A percentile compares a stretch with the other conserved stretches of the same genome.
Conservation (phyloP, 2,329 filamentous ascomycete genomes). For the Neofusicoccum kwambonambiense region DNA sequence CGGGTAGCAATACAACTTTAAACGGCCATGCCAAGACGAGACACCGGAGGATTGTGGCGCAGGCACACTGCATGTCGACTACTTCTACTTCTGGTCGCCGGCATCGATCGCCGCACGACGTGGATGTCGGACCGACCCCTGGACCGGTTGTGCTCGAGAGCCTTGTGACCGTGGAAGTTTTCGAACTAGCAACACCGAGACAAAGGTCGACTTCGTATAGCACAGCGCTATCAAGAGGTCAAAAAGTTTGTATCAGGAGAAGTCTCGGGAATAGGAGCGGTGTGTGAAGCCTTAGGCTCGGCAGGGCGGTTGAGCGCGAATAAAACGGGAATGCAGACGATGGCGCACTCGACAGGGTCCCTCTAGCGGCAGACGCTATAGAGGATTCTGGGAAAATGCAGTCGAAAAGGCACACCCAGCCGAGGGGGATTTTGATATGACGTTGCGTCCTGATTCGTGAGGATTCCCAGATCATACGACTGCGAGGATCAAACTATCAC, state of each 20-base stretch:
- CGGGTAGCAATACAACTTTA: not conserved
- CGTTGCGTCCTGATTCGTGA: not conserved
- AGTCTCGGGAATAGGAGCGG: not conserved
- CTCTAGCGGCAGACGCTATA: not conserved
- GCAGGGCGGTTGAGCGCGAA: not conserved
- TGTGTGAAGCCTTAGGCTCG: not conserved
- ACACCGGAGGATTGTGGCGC: not conserved
- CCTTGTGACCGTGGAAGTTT: not conserved
- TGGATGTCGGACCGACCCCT: not conserved
- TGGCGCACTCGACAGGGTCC: not conserved
- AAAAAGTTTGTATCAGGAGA: no score
- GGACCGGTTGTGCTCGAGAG: not conserved
- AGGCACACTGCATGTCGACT: not conserved
- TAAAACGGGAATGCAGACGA: not conserved
- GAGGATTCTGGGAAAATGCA: not conserved
- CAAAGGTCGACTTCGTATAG: not conserved
- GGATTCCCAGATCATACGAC: slow-evolving; percentile 1
- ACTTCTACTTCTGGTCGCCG: not conserved
- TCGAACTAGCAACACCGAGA: not conserved
- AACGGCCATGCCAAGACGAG: not conserved
- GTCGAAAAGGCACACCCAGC: not conserved
- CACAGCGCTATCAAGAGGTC: not conserved
- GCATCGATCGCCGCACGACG: not conserved
- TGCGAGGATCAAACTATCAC: not conserved
- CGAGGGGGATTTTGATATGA: not conserved